Evolutionary conservation across 495 filamentous ascomycete species (phyloP), one percentile per base, ranked within the genome.

Genomic region (Aspergillus campestris): DNA sequence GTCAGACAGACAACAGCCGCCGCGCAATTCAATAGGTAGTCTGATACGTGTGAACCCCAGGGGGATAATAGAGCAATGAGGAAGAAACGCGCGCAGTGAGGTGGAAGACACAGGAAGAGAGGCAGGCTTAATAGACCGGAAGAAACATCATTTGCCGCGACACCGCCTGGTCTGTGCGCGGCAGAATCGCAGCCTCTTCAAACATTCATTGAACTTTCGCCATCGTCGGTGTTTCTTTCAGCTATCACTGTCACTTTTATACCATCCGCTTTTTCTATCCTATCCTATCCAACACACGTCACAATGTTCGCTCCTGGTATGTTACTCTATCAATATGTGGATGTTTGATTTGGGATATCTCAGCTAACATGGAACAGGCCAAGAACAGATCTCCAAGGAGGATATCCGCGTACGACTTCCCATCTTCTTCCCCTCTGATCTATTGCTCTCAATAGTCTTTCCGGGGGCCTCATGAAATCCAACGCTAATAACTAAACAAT

Each of bases 301-400:
- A 72, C 40, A 49, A 73, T 73, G 70, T 73, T 73, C 42, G 67
- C 63, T 38, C 67, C 67, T 43, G 67, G 70, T 71, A 52, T 46
- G 62, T 46, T 34, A 3, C 18, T n/a, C 14, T 1, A 14, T 39
- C 40, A 4, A 18, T n/a, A 10, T 15, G n/a, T 14, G 18, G 4
- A 24, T 24, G 18, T 7, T 37, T 9, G 35, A 9, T 29, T 32
- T 34, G 8, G 8, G 18, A 13, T 12, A 27, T 31, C 30, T 12
- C 5, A 34, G 11, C 11, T 10, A 6, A 32, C 34, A 6, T 40
- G 18, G 30, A 36, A 43, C 42, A 71, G 67, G 64, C 47, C 64
- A 69, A 38, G 62, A 73, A 65, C 66, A 66, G 62, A 57, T 67
- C 51, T 71, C 69, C 53, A 62, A 64, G 57, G 67, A 72, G 61